phyloP scores from a whole-genome alignment of 2,329 filamentous ascomycete genomes.

The Pseudocercospora pini-densiflorae region DNA sequence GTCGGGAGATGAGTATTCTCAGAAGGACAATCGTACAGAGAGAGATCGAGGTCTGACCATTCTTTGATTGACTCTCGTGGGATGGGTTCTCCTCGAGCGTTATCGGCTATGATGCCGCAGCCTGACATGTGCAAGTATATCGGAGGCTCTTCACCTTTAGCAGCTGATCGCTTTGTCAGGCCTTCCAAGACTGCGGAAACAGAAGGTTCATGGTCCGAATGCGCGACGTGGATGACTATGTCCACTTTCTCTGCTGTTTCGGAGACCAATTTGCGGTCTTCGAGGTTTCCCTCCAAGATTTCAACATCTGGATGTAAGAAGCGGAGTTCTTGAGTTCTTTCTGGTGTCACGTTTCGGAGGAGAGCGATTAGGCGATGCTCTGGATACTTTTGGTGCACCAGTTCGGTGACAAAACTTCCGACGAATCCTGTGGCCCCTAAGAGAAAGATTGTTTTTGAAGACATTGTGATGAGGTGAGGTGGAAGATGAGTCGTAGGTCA shows the following conservation, averaged over 20 bases:
- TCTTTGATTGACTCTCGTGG: not conserved
- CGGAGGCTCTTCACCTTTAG: not conserved
- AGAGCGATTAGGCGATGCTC: not conserved
- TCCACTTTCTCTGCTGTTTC: not conserved
- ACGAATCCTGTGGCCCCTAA: not conserved
- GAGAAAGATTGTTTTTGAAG: not conserved
- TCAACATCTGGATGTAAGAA: not conserved
- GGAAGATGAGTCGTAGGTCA: not conserved
- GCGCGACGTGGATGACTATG: constrained; percentile 5
- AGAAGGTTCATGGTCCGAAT: constrained; percentile 1
- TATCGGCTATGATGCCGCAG: constrained; percentile 1
- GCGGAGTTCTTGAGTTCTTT: not conserved
- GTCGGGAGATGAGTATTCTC: not conserved
- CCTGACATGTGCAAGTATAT: constrained; percentile 4
- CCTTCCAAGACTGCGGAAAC: constrained; percentile 2
- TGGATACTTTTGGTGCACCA: not conserved
- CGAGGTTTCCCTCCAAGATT: not conserved
- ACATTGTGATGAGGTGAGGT: not conserved
- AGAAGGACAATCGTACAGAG: not conserved
- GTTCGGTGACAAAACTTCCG: not conserved
- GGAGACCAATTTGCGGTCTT: not conserved
- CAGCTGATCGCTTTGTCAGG: not conserved
- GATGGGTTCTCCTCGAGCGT: not conserved
- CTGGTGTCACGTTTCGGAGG: not conserved
- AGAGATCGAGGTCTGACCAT: constrained; percentile 1